Conservation (phyloP, 352 stramenopile species). For the Plasmopara halstedii region DNA sequence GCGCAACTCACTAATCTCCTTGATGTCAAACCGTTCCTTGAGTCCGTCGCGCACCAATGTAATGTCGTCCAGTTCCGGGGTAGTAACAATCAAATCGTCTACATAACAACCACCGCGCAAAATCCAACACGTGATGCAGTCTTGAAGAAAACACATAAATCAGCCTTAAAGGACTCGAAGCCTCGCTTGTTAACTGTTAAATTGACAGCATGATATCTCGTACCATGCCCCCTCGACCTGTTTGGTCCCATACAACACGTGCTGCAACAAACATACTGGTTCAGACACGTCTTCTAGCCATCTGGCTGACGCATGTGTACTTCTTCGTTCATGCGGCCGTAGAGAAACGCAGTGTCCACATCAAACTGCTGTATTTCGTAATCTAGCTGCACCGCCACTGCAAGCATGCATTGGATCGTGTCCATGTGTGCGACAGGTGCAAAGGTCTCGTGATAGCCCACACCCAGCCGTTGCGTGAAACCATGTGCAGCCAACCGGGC, state of each 20-base stretch:
- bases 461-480: not conserved
- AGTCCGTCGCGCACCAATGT: not conserved
- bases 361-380: not conserved
- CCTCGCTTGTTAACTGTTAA: not conserved
- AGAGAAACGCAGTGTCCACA: not conserved
- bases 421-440: not conserved
- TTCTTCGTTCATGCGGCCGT: not conserved
- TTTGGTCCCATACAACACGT: not conserved
- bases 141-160: not conserved
- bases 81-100: not conserved
- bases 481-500: not conserved
- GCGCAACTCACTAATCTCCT: not conserved
- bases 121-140: not conserved
- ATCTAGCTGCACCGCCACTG: not conserved
- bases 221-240: not conserved
- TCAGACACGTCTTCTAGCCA: not conserved
- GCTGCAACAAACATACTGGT: not conserved
- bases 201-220: not conserved
- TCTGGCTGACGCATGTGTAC: not conserved
- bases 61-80: not conserved
- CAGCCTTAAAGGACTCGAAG: not conserved
- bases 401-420: too few species aligned
- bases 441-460: not conserved
- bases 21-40: not conserved
- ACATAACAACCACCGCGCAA: not conserved